Percentiles rank a stretch among this genome's conserved stretches.
phyloP scores from a whole-genome alignment of 176 grass and related monocot genomes.

The Luzula sylvatica region DNA sequence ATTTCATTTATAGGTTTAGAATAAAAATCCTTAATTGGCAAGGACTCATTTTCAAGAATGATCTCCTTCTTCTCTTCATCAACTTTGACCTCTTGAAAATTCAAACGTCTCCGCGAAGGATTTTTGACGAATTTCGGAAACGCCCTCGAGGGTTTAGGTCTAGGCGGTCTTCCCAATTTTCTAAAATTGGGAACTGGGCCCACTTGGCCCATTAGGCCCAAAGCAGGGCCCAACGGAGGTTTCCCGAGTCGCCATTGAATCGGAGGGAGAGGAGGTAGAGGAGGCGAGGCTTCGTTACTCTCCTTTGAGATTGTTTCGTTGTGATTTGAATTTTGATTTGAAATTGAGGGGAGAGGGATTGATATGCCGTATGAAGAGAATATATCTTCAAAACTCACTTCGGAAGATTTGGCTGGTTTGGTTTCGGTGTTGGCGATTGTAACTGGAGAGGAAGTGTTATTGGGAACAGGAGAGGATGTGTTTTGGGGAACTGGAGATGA shows the following conservation, averaged over 20 bases:
- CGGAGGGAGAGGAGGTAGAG: conserved; percentile 57
- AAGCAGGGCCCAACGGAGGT: conserved; percentile 24
- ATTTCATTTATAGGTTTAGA: not conserved
- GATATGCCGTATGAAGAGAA: too few species aligned
- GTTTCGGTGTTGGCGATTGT: too few species aligned
- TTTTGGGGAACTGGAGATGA: too few species aligned
- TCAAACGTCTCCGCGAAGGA: conserved; percentile 9
- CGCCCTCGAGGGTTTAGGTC: conserved; percentile 38
- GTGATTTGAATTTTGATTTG: not conserved
- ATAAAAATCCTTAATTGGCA: conserved; percentile 12
- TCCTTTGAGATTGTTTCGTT: too few species aligned
- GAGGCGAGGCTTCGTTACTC: conserved; percentile 11
- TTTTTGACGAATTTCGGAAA: conserved; percentile 5
- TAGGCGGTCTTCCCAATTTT: conserved; percentile 38
- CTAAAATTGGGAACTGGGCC: conserved; percentile 27
- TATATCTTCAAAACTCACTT: too few species aligned
- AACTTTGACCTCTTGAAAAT: conserved; percentile 15
- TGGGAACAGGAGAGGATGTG: too few species aligned
- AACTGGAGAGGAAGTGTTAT: too few species aligned
- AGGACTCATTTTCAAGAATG: not conserved
- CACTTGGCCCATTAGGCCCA: not conserved
- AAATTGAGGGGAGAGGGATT: not conserved
- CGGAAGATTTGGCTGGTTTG: too few species aligned
- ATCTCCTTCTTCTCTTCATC: conserved; percentile 3
- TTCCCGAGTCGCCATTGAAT: conserved; percentile 55